A percentile compares a stretch with the other conserved stretches of the same genome.
phyloP scores from a whole-genome alignment of 164 flowering plant genomes.

The Platanus orientalis region DNA sequence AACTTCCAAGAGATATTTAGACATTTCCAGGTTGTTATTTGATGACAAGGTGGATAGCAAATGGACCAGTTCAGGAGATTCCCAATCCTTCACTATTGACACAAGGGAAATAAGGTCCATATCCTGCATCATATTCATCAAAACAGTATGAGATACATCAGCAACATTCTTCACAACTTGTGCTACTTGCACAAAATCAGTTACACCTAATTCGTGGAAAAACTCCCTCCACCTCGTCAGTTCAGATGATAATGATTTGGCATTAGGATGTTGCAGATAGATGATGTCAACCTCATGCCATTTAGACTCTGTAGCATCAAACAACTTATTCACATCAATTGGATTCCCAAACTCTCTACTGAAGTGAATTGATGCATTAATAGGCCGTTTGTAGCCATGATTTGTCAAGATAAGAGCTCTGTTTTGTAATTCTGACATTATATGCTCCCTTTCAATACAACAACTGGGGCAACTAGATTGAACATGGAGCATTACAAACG shows the following conservation, averaged over 20 bases:
- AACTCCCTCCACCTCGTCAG: slow-evolving; percentile 67
- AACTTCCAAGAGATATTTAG: slow-evolving; percentile 63
- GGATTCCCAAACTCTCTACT: slow-evolving; percentile 63
- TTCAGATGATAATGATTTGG: slow-evolving; percentile 31
- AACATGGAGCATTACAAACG: slow-evolving; percentile 77
- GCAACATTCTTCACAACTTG: slow-evolving; percentile 43
- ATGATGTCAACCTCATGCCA: slow-evolving; percentile 77
- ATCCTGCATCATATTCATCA: slow-evolving; percentile 20
- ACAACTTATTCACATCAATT: slow-evolving; percentile 44
- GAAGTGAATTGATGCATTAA: slow-evolving; percentile 71
- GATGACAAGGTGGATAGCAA: slow-evolving; percentile 46
- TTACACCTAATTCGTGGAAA: slow-evolving; percentile 64
- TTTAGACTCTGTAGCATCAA: slow-evolving; percentile 27
- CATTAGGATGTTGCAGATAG: slow-evolving; percentile 61
- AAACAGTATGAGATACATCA: slow-evolving; percentile 28
- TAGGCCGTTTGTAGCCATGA: slow-evolving; percentile 55
- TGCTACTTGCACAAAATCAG: slow-evolving; percentile 77
- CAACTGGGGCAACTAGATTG: slow-evolving; percentile 64
- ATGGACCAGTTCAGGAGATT: slow-evolving; percentile 60
- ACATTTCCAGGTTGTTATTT: slow-evolving; percentile 32
- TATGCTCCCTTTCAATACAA: slow-evolving; percentile 41
- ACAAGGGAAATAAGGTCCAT: slow-evolving; percentile 25
- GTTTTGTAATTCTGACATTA: slow-evolving; percentile 51
- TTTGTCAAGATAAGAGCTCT: slow-evolving; percentile 69
- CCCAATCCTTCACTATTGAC: slow-evolving; percentile 67